phyloP scores from a whole-genome alignment of 768 basidiomycete genomes.

The Tricholoma furcatifolium region DNA sequence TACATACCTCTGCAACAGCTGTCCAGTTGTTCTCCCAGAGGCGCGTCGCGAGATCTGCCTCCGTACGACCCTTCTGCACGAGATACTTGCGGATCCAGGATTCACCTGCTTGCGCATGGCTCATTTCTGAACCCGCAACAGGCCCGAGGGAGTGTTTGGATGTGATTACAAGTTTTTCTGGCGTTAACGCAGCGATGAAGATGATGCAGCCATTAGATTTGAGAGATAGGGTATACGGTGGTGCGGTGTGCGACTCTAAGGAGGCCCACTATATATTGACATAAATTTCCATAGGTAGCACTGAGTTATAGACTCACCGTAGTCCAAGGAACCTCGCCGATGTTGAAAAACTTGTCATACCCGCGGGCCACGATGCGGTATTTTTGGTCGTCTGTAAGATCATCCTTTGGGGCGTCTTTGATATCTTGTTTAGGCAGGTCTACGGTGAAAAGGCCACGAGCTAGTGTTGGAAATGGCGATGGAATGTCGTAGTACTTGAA shows the following conservation, averaged over 20 bases:
- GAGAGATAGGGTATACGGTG: slow-evolving; percentile 83
- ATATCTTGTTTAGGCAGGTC: slow-evolving; percentile 34
- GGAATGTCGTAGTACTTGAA: slow-evolving; percentile 90
- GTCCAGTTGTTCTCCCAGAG: slow-evolving; percentile 88
- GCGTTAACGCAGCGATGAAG: slow-evolving; percentile 84
- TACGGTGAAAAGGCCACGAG: slow-evolving; percentile 82
- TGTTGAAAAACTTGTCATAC: slow-evolving; percentile 99
- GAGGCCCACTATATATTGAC: slow-evolving; percentile 62
- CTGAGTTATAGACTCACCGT: slow-evolving; percentile 49
- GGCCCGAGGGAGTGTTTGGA: slow-evolving; percentile 91
- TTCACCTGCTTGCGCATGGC: slow-evolving; percentile 85
- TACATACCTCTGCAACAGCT: slow-evolving; percentile 82
- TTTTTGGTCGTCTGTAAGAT: slow-evolving; percentile 21
- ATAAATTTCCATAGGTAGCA: slow-evolving; percentile 6
- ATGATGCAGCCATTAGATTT: slow-evolving; percentile 99
- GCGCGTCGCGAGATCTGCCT: slow-evolving; percentile 67
- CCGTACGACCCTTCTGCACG: slow-evolving; percentile 54
- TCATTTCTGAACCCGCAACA: slow-evolving; percentile 35
- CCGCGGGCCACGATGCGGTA: slow-evolving; percentile 81
- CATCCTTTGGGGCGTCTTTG: slow-evolving; percentile 17
- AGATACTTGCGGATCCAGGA: slow-evolving; percentile 79
- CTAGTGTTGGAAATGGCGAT: slow-evolving; percentile 93
- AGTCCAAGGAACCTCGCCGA: slow-evolving; percentile 95
- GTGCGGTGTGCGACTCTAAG: slow-evolving; percentile 63
- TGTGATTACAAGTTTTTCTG: slow-evolving; percentile 73